phyloP scores from a whole-genome alignment of 202 grass and related monocot species.

The Zizania palustris region DNA sequence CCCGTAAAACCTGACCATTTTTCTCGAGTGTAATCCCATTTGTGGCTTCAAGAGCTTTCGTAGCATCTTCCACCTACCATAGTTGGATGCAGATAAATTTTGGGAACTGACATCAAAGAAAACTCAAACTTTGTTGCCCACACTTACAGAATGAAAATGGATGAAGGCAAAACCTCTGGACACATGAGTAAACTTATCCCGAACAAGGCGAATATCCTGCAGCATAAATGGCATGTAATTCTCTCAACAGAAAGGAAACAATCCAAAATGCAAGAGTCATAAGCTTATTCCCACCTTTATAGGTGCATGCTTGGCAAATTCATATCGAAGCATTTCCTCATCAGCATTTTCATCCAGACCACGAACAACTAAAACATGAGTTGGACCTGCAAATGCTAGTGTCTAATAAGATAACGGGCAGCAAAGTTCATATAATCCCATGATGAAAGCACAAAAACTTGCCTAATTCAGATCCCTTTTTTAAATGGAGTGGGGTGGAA shows the following conservation, averaged over 20 bases:
- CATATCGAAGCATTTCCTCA: slow-evolving; percentile 98
- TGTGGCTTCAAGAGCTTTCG: slow-evolving; percentile 95
- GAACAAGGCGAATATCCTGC: slow-evolving; percentile 94
- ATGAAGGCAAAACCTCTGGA: slow-evolving; percentile 97
- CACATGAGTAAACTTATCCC: slow-evolving; percentile 99
- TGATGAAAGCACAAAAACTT: slow-evolving; percentile 43
- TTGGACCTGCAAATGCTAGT: slow-evolving; percentile 70
- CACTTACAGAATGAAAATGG: slow-evolving; percentile 94
- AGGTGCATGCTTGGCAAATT: slow-evolving; percentile 95
- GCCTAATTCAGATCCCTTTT: slow-evolving; percentile 82
- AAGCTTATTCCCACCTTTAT: slow-evolving; percentile 66
- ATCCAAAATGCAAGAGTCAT: slow-evolving; percentile 17
- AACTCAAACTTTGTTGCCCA: slow-evolving; percentile 13
- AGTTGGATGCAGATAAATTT: slow-evolving; percentile 27
- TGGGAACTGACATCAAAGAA: slow-evolving; percentile 31
- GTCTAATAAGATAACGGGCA: slow-evolving; percentile 37
- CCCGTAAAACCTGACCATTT: slow-evolving; percentile 89
- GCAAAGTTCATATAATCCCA: slow-evolving; percentile 33
- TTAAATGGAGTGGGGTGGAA: slow-evolving; percentile 60
- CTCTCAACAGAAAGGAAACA: slow-evolving; percentile 28
- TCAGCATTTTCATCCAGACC: slow-evolving; percentile 98
- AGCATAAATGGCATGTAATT: slow-evolving; percentile 40
- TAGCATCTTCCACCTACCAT: slow-evolving; percentile 90
- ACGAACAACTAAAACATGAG: slow-evolving; percentile 99
- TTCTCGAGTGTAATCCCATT: slow-evolving; percentile 89